A percentile compares a stretch with the other conserved stretches of the same genome.
Conservation (phyloP, 2,329 filamentous ascomycete genomes). For the Pezicula neosporulosa region DNA sequence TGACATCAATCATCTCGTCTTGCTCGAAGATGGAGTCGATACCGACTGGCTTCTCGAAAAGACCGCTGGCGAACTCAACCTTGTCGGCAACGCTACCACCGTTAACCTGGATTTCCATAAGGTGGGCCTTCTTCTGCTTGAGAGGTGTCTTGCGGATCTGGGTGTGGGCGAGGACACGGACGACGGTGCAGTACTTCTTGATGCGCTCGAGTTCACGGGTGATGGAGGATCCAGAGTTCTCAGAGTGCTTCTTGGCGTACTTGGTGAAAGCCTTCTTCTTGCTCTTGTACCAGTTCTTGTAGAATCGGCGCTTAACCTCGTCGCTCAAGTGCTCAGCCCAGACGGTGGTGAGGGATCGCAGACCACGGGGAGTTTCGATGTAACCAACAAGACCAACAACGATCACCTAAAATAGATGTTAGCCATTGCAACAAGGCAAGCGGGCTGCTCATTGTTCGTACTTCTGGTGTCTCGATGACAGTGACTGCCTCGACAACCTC, state of each 20-base stretch:
- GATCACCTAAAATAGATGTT: constrained; percentile 83
- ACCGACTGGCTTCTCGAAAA: constrained; percentile 98
- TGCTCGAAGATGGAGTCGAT: constrained; percentile 96
- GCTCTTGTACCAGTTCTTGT: constrained; percentile 99
- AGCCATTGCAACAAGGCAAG: constrained; percentile 73
- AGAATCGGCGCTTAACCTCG: constrained; percentile 99
- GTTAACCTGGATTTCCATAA: constrained; percentile 99
- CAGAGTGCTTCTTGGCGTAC: constrained; percentile 99
- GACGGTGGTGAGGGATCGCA: constrained; percentile 98
- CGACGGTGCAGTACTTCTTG: constrained; percentile 99
- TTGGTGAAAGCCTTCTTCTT: constrained; percentile 99
- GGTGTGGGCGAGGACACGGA: constrained; percentile 98
- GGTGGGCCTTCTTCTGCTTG: constrained; percentile 99
- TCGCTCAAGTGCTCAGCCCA: constrained; percentile 99
- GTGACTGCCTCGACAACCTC: constrained; percentile 87
- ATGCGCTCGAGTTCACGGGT: constrained; percentile 98
- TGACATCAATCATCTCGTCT: constrained; percentile 99
- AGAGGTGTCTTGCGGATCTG: constrained; percentile 99
- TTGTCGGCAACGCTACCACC: constrained; percentile 94
- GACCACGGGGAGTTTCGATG: constrained; percentile 99
- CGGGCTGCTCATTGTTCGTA: constrained; percentile 80
- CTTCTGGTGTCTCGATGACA: constrained; percentile 90
- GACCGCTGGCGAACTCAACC: constrained; percentile 89
- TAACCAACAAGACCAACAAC: constrained; percentile 99
- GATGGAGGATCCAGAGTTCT: constrained; percentile 85